A percentile compares a stretch with the other conserved stretches of the same genome.
Conservation (phyloP, 2,329 filamentous ascomycete genomes). For the Alternaria incomplexa region DNA sequence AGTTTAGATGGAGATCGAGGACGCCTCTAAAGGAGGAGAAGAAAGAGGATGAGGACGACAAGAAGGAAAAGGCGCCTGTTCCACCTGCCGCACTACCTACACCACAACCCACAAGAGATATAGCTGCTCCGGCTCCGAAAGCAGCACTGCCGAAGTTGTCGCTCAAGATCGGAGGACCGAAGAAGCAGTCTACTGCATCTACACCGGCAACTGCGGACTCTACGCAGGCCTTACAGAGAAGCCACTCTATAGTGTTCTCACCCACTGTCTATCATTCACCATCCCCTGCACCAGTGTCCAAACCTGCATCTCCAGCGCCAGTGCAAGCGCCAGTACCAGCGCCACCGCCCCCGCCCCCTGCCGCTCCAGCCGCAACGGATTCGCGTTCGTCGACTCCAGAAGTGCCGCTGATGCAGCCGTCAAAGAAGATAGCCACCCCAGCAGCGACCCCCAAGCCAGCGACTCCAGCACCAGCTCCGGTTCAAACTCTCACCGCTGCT, state of each 20-base stretch:
- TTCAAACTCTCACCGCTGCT: background rate
- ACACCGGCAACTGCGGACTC: conserved; percentile 17
- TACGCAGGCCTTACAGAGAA: conserved; percentile 11
- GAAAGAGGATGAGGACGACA: background rate
- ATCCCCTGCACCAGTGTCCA: conserved; percentile 21
- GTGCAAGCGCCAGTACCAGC: background rate
- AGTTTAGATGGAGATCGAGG: conserved; percentile 24
- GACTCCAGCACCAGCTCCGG: conserved; percentile 4
- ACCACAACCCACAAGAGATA: conserved; percentile 11
- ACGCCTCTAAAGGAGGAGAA: conserved; percentile 5
- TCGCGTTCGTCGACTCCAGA: conserved; percentile 25
- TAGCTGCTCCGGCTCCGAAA: conserved; percentile 6
- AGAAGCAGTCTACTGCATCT: conserved; percentile 20
- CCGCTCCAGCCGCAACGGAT: conserved; percentile 16
- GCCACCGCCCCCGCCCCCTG: conserved; percentile 8
- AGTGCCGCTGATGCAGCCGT: conserved; percentile 20
- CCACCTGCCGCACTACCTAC: background rate
- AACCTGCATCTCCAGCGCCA: conserved; percentile 20
- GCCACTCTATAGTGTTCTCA: conserved; percentile 21
- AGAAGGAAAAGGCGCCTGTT: background rate
- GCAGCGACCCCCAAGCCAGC: conserved; percentile 18
- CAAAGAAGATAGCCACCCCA: conserved; percentile 25
- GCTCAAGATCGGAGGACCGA: conserved; percentile 28
- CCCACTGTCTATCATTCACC: conserved; percentile 24
- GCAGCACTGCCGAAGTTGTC: conserved; percentile 23